Evolutionary conservation across 2,329 filamentous ascomycete genomes (phyloP), one percentile per base, ranked within the genome.

Genomic region (Penicillium sp.): DNA sequence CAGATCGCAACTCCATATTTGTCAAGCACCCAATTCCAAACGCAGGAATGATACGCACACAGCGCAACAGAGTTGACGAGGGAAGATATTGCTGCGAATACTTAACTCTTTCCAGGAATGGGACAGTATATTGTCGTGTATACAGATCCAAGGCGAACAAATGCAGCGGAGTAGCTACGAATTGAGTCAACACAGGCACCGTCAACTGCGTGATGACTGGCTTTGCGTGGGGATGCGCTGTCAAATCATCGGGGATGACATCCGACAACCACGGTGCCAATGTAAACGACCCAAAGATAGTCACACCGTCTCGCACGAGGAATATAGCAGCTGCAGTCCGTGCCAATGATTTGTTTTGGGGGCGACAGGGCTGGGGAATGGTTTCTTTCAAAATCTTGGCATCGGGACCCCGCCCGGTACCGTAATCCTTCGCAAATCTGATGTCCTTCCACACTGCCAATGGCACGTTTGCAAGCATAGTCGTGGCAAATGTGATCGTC

Each of bases 1-100:
- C 39, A n/a, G 50, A 53, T 23, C 64, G 56, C 40, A 67, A 45
- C 35, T 67, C 68, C 32, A 79, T 79, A 71, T 96, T 96, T 10
- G 94, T 87, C 7, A 94, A 87, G 1, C 90, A 90, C 0, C 91
- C 91, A 11, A 95, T 80, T 1, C 91, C 91, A 78, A 93, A 96
- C 0, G 91, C 91, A 26, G 91, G 91, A 10, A 95, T 80, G 64
- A 96, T 94, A 57, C 91, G 80, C 59, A 88, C 86, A 71, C 96
- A 87, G 53, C 91, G 78, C 9, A 91, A 89, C 29, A 82, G 70
- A 9, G 84, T 67, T 80, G 73, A 87, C 88, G 64, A 87, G 78
- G 23, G 79, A 73, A 89, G 92, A 69, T 93, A 89, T 60, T 81
- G 79, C 57, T 82, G 76, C 7, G 96, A 82, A 47, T 83, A 80